Evolutionary conservation across 495 filamentous ascomycete genomes (phyloP).

Genomic region (Margaritispora aquatica): DNA sequence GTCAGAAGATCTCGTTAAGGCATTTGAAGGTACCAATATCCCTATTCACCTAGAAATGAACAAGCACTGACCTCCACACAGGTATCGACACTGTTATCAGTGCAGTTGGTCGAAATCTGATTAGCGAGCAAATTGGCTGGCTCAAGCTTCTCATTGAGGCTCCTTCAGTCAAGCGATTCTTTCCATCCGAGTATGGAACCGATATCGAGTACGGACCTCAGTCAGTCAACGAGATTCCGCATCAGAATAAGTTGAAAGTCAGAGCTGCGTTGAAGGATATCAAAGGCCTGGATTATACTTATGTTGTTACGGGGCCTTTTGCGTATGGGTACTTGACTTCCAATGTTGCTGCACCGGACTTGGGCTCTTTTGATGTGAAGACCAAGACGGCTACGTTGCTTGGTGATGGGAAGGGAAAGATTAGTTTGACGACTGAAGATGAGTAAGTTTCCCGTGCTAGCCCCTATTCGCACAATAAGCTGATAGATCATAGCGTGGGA

Average conservation of each 20-base stretch:
- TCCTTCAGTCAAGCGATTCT: constrained; percentile 53
- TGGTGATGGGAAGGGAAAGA: constrained; percentile 45
- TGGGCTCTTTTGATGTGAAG: constrained; percentile 49
- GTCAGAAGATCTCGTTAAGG: constrained; percentile 37
- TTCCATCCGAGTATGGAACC: constrained; percentile 69
- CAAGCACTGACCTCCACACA: constrained; percentile 37
- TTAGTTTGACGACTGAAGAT: constrained; percentile 60
- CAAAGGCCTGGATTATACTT: constrained; percentile 42
- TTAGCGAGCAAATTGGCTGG: constrained; percentile 54
- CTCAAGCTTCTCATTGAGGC: constrained; percentile 42
- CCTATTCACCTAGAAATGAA: constrained; percentile 36
- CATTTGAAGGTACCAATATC: constrained; percentile 24
- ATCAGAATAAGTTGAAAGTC: constrained; percentile 64
- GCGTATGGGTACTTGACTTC: constrained; percentile 35
- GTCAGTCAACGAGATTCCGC: constrained; percentile 49
- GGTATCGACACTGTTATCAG: constrained; percentile 53
- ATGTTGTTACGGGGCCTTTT: constrained; percentile 66
- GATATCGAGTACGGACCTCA: constrained; percentile 60
- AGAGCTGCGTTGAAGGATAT: constrained; percentile 25
- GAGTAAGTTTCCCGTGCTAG: constrained; percentile 46
- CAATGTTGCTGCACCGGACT: constrained; percentile 24
- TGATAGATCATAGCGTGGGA: constrained; percentile 46
- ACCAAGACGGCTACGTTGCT: constrained; percentile 52
- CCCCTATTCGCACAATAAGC: neutral
- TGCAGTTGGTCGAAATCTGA: constrained; percentile 53